Percentiles rank a stretch among this genome's conserved stretches.
phyloP scores from a whole-genome alignment of 176 grass and related monocot genomes.

The Saccharum officinarum region DNA sequence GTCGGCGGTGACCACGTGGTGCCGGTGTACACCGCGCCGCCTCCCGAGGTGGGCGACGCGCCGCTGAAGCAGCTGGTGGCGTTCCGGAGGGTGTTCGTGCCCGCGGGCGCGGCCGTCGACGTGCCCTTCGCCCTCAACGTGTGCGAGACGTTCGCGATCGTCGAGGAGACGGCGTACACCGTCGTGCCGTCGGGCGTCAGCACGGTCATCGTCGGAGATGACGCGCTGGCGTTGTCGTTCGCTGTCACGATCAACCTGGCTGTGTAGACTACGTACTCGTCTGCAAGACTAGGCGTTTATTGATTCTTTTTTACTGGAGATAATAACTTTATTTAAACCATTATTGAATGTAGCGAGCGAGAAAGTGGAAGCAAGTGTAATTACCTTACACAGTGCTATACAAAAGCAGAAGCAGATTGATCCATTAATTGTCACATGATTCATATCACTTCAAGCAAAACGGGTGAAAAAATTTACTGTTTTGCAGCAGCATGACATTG shows the following conservation, averaged over 20 bases:
- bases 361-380: conserved; percentile 34
- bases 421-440: not conserved
- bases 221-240: conserved; percentile 24
- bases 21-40: conserved; percentile 41
- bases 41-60: conserved; percentile 30
- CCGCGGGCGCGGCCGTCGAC: not conserved
- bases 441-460: not conserved
- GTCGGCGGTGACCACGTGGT: conserved; percentile 27
- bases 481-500: not conserved
- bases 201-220: conserved; percentile 39
- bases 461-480: not conserved
- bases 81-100: conserved; percentile 49
- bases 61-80: conserved; percentile 51
- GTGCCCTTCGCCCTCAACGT: conserved; percentile 35
- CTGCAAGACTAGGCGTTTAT: not conserved
- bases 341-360: not conserved
- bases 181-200: conserved; percentile 41
- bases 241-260: conserved; percentile 20
- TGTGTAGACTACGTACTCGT: not conserved
- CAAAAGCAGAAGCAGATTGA: not conserved
- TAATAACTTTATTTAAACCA: not conserved
- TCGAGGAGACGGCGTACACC: conserved; percentile 52
- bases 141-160: conserved; percentile 47
- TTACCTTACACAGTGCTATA: conserved; percentile 40
- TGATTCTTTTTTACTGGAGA: not conserved